Evolutionary conservation across 345 rosid species (phyloP).

Genomic region (Citrus mangshanensis): DNA sequence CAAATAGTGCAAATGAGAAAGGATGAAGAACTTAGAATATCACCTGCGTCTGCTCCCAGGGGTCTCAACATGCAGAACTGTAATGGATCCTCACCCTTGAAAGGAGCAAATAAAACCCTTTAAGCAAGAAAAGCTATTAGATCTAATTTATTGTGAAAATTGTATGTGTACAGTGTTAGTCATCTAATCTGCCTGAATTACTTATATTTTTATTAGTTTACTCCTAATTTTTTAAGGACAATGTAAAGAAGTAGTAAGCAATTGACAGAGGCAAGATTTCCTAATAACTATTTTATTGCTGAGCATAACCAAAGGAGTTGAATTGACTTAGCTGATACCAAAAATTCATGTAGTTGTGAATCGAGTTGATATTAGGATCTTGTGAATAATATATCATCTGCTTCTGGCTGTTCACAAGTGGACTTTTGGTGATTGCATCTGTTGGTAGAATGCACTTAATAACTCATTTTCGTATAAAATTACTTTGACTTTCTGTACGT

Average conservation of each 20-base stretch:
- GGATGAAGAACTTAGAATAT: not conserved
- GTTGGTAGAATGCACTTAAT: not conserved
- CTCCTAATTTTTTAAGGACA: not conserved
- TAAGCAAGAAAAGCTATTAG: not conserved
- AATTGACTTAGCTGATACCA: not conserved
- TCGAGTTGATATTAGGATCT: not conserved
- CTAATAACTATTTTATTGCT: not conserved
- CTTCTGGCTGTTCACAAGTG: not conserved
- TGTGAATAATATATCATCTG: not conserved
- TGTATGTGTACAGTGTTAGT: not conserved
- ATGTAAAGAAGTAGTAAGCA: not conserved
- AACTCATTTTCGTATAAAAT: not conserved
- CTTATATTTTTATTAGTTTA: not conserved
- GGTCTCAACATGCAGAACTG: not conserved
- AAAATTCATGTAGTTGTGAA: not conserved
- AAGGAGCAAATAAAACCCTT: not conserved
- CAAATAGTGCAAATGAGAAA: conserved; percentile 3
- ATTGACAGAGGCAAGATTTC: not conserved
- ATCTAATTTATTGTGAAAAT: not conserved
- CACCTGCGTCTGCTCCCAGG: not conserved
- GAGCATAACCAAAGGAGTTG: not conserved
- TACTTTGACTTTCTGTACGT: not conserved
- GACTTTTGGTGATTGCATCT: not conserved
- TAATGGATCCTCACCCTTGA: not conserved
- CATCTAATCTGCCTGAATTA: not conserved